phyloP scores from a whole-genome alignment of 1,284 basidiomycete genomes.

The Chiua sp. region DNA sequence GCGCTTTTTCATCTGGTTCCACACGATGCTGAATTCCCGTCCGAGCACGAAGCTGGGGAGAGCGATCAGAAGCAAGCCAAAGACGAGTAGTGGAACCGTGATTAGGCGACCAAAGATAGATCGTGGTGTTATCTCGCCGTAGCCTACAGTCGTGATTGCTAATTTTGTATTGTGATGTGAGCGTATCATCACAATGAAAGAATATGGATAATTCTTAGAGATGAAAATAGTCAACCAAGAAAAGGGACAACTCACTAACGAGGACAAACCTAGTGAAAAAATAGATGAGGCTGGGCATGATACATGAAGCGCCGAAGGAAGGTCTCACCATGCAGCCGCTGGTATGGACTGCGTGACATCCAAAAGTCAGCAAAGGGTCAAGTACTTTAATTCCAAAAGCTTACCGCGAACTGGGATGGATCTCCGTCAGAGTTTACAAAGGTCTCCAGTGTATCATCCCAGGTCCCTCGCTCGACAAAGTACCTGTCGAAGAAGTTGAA shows the following conservation, averaged over 20 bases:
- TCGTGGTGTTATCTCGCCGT: slow-evolving; percentile 86
- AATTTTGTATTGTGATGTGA: not conserved
- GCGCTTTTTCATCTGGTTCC: slow-evolving; percentile 76
- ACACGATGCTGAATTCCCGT: slow-evolving; percentile 86
- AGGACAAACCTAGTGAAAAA: slow-evolving; percentile 41
- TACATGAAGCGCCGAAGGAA: not conserved
- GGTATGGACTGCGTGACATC: slow-evolving; percentile 68
- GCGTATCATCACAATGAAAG: not conserved
- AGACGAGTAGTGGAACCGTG: slow-evolving; percentile 84
- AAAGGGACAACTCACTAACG: slow-evolving; percentile 50
- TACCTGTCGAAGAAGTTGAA: slow-evolving; percentile 53
- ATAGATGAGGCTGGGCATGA: not conserved
- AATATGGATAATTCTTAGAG: not conserved
- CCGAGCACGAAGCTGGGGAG: slow-evolving; percentile 90
- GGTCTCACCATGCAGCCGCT: slow-evolving; percentile 68
- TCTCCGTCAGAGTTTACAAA: slow-evolving; percentile 88
- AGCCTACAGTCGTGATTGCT: slow-evolving; percentile 88
- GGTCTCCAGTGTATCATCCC: slow-evolving; percentile 79
- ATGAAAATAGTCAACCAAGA: not conserved
- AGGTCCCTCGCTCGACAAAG: slow-evolving; percentile 86
- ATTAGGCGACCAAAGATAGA: slow-evolving; percentile 83
- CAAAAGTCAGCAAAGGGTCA: slow-evolving; percentile 3
- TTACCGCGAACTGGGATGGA: slow-evolving; percentile 72
- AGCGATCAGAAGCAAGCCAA: slow-evolving; percentile 86
- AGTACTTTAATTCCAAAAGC: slow-evolving; percentile 16